A percentile compares a stretch with the other conserved stretches of the same genome.
These are phyloP conservation scores for Suillus occidentalis DNA, from an alignment of 768 basidiomycete species.

Conservation along the genomic window DNA sequence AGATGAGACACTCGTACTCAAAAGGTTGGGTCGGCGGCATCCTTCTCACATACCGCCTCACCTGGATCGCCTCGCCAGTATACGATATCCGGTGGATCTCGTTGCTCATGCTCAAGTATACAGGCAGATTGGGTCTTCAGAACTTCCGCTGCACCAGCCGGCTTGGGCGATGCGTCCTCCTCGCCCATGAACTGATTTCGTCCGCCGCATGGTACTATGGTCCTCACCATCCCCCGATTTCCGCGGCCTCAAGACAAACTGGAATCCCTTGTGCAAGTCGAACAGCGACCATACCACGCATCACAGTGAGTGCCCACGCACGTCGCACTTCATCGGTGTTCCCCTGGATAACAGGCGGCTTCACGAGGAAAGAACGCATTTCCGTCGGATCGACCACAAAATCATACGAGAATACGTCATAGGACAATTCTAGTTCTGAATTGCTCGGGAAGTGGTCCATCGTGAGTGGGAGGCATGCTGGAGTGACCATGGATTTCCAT, in stretches of 20 bases:
- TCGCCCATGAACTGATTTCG: conserved; percentile 61
- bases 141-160: conserved; percentile 65
- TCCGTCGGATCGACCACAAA: conserved; percentile 83
- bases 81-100: conserved; percentile 93
- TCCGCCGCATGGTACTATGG: conserved; percentile 41
- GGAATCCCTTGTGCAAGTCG: conserved; percentile 93
- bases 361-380: conserved; percentile 85
- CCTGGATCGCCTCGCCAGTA: conserved; percentile 87
- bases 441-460: conserved; percentile 83
- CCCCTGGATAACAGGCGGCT: conserved; percentile 51
- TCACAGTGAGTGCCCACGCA: conserved; percentile 75
- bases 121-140: conserved; percentile 59
- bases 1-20: conserved; percentile 86
- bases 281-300: conserved; percentile 93
- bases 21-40: conserved; percentile 63
- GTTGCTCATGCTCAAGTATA: conserved; percentile 93
- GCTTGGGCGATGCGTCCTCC: conserved; percentile 52
- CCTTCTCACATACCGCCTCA: conserved; percentile 80
- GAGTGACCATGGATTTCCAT: conserved; percentile 86
- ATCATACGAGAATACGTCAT: conserved; percentile 84
- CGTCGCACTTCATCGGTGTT: conserved; percentile 58
- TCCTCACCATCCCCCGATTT: conserved; percentile 30
- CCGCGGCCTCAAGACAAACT: conserved; percentile 70
- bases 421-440: conserved; percentile 72
- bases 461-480: conserved; percentile 86